Base-by-base conservation (phyloP, 306 rosid genomes). In the Quercus bicolor region DNA sequence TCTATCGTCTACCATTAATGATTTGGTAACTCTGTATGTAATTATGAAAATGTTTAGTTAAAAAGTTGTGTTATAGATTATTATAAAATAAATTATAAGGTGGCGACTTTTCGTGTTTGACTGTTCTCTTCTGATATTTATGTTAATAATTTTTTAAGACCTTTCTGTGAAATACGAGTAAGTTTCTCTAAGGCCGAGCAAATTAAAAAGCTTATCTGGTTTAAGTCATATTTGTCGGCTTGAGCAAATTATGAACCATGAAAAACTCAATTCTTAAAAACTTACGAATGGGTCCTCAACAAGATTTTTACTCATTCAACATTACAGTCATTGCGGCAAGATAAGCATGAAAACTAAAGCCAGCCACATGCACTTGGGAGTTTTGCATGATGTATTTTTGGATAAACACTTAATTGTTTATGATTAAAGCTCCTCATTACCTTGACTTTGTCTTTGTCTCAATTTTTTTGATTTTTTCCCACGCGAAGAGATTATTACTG, bases 371-470 rank as follows among this genome's bases (percentile, higher is more conserved):
- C 66, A 45, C 57, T 14, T 24, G 33, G 68, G 74, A 45, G 43
- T 68, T 55, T 70, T 72, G 65, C 45, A 1, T 11, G 16, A 48
- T 48, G 53, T 48, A 48, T 48, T 48, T 48, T 48, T 48, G 53
- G 53, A 48, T 48, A 48, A 13, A 48, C 15, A 13, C 53, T 65
- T 78, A 72, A 24, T 40, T 55, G 74, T 29, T n/a, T 75, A 23
- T 59, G 68, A 60, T 53, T 13, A 56, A 18, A 8, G 26, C 43
- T 77, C 13, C 24, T 28, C 66, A 43, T 87, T 84, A 84, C 75
- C 86, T 84, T 56, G 9, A 28, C 1, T 21, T 59, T 53, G 75
- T 23, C 57, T 70, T 68, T 64, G 80, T 70, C 79, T 57, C 21
- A 54, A 56, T 56, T 78, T 75, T 34, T 34, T 34, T 9, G 56